Evolutionary conservation across 495 filamentous ascomycete species (phyloP), one percentile per base, ranked within the genome.

Genomic region (Penicillium egyptiacum): DNA sequence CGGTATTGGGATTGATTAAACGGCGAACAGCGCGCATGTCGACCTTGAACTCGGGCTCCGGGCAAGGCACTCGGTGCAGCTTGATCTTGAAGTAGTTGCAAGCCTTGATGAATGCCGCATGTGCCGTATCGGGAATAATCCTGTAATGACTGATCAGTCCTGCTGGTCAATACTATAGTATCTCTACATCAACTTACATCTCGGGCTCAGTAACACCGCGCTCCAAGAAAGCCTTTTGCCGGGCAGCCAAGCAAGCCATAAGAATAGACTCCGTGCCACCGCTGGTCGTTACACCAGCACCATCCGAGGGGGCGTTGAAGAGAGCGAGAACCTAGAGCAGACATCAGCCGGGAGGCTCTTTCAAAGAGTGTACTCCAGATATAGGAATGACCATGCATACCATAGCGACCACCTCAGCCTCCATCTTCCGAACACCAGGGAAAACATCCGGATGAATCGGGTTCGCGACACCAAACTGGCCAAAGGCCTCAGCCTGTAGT

Each of bases 361-460:
- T 17, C 17, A 57, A 37, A 46, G 17, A 43, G 35, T 4, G 10
- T 31, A 50, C 6, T 5, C 46, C 42, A 44, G 28, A 46, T 43
- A 17, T 33, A 44, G 12, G 22, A 64, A 31, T 2, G 17, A 22
- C 17, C 10, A 25, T 19, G 16, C 67, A 59, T 73, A 86, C 91
- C 94, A 99, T 99, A 54, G 92, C 86, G 40, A 99, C 94, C 66
- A 98, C 81, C 78, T 99, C 94, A 28, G 94, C 93, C 75, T 99
- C 94, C 94, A 99, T 99, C 79, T 99, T 99, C 63, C 94, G 79
- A 28, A 99, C 92, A 35, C 92, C 94, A 41, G 94, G 94, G 75
- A 99, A 99, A 37, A 98, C 92, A 76, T 99, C 94, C 31, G 94
- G 94, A 75, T 99, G 94, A 61, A 99, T 89, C n/a, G 94, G 94